Evolutionary conservation across 2,329 filamentous ascomycete species (phyloP), one percentile per base, ranked within the genome.

Genomic region (Colletotrichum destructivum): DNA sequence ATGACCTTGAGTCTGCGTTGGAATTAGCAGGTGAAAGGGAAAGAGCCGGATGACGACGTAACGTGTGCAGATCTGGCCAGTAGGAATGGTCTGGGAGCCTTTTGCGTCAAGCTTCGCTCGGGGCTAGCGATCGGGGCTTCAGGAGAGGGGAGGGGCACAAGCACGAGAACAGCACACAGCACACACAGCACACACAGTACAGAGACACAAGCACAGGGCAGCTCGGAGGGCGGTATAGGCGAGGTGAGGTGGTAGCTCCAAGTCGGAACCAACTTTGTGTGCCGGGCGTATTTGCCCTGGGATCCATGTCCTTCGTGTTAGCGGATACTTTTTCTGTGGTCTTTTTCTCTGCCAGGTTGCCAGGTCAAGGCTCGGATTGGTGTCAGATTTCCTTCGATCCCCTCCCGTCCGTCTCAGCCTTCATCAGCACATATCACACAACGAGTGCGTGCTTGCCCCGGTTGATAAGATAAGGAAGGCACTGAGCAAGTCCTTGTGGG

Each of bases 91-190:
- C 59, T 40, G 55, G 51, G 71, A 59, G 71, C 68, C 62, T 64
- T 74, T 69, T 74, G 71, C 73, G 73, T 74, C 69, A 69, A 69
- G 67, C 64, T 69, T 69, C 67, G 61, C 56, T 68, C 56, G 70
- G 70, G 70, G 70, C 66, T 71, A 66, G 59, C 35, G 23, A 61
- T 70, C 8, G 59, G 69, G 60, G 51, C n/a, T 75, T 70, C 64
- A 61, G 69, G 75, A 74, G 69, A 65, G 65, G 71, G 68, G 73
- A 75, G 72, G 74, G 74, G 75, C 77, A 61, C 56, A 23, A 66
- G 63, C 69, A 71, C 61, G 44, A 65, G 61, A 63, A 47, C 44
- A 51, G 26, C 35, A 56, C 31, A 38, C 9, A 54, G 51, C 26
- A 35, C 35, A 56, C 31, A 38, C 9, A 54, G 51, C 23, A 38